Evolutionary conservation across 257 asterid genomes (phyloP), one percentile per base, ranked within the genome.

Genomic region (Gentiana dahurica): DNA sequence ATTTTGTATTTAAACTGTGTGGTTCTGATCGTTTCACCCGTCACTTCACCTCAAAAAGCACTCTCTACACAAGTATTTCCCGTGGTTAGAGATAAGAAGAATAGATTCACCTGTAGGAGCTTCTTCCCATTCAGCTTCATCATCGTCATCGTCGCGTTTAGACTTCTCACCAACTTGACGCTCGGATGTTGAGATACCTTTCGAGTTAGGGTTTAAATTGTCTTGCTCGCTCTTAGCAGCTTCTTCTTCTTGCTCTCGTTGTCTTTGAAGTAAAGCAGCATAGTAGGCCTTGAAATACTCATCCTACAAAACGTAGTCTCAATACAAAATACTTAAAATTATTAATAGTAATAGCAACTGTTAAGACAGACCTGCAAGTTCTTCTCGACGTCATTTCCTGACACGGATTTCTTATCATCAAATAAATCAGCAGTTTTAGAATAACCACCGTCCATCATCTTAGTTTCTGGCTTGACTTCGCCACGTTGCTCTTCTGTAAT

Each of bases 401-500:
- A 38, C 34, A 61, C 12, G 53, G 79, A 66, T 74, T 88, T 92
- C 65, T 88, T 92, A 66, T 91, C 97, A 68, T 88, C 93, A 3
- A 77, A 64, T 63, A 48, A 65, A 63, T 74, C 94, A 8, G 55
- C 54, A 44, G 83, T 55, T 13, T 63, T 67, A 52, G 66, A 70
- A 55, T 71, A 43, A 66, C 70, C 82, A 67, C 60, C 94, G 24
- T 61, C 93, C 84, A 61, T 59, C 64, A 61, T 60, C 64, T 70
- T 76, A 34, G 63, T 63, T 68, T 81, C 94, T 53, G 51, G 74
- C 77, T 77, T 79, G 51, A 75, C 64, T 71, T 81, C 89, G 54
- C 98, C 98, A 5, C 86, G 94, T 65, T 88, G 98, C 85, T 88
- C 98, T 64, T 72, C 77, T 9, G 95, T 78, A 63, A 85, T 89